Conservation (phyloP, 352 stramenopile species). For the Phytophthora europaea region DNA sequence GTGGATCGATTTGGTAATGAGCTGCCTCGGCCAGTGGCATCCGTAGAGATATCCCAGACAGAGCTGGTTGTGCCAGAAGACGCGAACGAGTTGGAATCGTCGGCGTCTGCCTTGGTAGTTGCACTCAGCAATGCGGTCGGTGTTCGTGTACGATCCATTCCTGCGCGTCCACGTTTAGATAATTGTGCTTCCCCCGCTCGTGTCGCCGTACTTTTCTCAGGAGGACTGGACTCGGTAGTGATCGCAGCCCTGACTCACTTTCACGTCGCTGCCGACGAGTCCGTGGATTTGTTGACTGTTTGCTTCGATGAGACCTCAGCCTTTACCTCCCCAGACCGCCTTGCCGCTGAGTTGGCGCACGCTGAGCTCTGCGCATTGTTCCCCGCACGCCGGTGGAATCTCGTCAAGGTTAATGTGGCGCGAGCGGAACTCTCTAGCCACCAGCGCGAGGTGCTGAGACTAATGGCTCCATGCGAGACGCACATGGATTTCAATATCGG, state of each 20-base stretch:
- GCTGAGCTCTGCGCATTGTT: constrained; percentile 89
- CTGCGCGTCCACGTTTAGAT: neutral
- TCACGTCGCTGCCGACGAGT: constrained; percentile 58
- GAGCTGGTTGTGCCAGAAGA: neutral
- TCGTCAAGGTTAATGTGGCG: constrained; percentile 88
- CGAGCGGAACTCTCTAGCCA: constrained; percentile 74
- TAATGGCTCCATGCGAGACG: constrained; percentile 91
- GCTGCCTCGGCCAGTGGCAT: constrained; percentile 25
- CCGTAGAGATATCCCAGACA: neutral
- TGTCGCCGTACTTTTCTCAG: constrained; percentile 96
- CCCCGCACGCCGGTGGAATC: constrained; percentile 83
- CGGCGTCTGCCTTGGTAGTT: constrained; percentile 57
- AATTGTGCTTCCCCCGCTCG: constrained; percentile 5
- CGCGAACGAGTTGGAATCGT: constrained; percentile 25
- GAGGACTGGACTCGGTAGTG: constrained; percentile 97
- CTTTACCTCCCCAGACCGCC: constrained; percentile 91
- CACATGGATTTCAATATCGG: constrained; percentile 99
- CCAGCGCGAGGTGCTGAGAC: constrained; percentile 72
- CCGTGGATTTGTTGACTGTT: constrained; percentile 96
- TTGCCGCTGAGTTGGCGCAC: constrained; percentile 85
- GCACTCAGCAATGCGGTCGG: constrained; percentile 86
- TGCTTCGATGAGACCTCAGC: constrained; percentile 89
- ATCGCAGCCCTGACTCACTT: constrained; percentile 92
- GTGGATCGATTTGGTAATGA: constrained; percentile 47
- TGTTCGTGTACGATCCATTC: constrained; percentile 81